Conservation (phyloP, 148 eudicot genomes). For the Silene latifolia region DNA sequence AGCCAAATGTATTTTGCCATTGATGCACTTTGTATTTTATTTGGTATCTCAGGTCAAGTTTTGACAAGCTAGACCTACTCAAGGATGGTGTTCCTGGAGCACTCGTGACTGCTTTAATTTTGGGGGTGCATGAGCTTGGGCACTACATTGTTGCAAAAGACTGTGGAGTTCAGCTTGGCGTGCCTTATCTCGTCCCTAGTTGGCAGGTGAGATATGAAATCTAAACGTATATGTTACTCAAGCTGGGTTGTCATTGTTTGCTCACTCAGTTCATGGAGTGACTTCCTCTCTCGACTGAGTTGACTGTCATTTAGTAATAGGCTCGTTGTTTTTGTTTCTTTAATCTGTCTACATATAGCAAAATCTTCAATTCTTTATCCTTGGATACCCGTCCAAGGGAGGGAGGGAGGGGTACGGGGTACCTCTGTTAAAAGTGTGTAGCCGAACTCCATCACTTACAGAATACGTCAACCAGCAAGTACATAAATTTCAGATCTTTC, state of each 20-base stretch:
- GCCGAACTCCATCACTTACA: too few relatives aligned
- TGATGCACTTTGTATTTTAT: conserved; percentile 4
- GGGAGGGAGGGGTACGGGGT: too few relatives aligned
- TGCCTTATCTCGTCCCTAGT: conserved; percentile 91
- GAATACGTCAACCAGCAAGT: too few relatives aligned
- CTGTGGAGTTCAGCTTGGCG: conserved; percentile 75
- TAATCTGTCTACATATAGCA: background rate
- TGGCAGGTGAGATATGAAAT: conserved; percentile 80
- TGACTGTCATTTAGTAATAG: background rate
- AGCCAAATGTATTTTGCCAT: background rate
- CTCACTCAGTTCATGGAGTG: background rate
- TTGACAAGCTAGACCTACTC: conserved; percentile 70
- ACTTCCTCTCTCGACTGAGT: background rate
- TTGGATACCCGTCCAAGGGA: too few relatives aligned
- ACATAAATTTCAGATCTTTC: too few relatives aligned
- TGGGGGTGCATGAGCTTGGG: conserved; percentile 86
- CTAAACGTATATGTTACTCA: background rate
- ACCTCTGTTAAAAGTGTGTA: too few relatives aligned
- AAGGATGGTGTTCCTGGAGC: conserved; percentile 91
- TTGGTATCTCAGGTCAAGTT: conserved; percentile 61
- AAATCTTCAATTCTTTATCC: too few relatives aligned
- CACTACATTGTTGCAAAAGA: conserved; percentile 69
- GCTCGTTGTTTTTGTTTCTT: background rate
- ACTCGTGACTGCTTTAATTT: conserved; percentile 76
- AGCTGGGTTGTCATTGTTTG: background rate